A percentile compares a stretch with the other conserved stretches of the same genome.
These are phyloP conservation scores for Panaeolus papilionaceus DNA, from an alignment of 768 basidiomycete genomes.

Conservation along the genomic window DNA sequence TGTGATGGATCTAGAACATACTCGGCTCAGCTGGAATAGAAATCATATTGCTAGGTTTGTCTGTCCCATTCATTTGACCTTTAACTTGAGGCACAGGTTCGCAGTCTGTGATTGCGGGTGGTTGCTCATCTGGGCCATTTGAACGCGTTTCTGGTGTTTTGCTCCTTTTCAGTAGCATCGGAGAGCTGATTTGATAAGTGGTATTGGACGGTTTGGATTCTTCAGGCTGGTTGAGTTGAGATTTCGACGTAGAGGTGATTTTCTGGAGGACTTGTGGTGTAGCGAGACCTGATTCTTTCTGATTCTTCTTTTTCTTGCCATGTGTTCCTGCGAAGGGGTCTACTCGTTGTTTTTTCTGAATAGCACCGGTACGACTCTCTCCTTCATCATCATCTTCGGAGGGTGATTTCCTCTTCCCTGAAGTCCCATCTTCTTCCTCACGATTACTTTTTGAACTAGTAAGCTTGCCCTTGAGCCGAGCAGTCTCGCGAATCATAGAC, in stretches of 20 bases:
- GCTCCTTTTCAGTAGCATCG: background rate
- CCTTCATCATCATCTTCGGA: conserved; percentile 54
- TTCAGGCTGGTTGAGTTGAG: background rate
- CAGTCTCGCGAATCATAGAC: conserved; percentile 56
- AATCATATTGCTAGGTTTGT: background rate
- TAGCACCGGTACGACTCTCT: conserved; percentile 62
- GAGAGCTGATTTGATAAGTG: background rate
- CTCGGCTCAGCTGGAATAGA: background rate
- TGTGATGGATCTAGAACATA: background rate
- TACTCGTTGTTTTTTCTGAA: conserved; percentile 62
- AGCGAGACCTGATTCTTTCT: conserved; percentile 22
- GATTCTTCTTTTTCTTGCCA: conserved; percentile 53
- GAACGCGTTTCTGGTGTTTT: background rate
- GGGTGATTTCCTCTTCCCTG: conserved; percentile 25
- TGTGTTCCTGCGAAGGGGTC: conserved; percentile 62
- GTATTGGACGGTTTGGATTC: background rate
- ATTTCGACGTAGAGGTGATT: background rate
- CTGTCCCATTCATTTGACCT: background rate
- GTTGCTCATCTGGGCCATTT: background rate
- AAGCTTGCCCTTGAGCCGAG: conserved; percentile 67
- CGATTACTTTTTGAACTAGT: conserved; percentile 55
- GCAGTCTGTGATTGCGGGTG: background rate
- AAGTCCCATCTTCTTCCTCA: conserved; percentile 44
- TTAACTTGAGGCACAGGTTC: background rate
- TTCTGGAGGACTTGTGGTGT: background rate